Base-by-base conservation (phyloP, 345 rosid genomes). In the Acer campestre region DNA sequence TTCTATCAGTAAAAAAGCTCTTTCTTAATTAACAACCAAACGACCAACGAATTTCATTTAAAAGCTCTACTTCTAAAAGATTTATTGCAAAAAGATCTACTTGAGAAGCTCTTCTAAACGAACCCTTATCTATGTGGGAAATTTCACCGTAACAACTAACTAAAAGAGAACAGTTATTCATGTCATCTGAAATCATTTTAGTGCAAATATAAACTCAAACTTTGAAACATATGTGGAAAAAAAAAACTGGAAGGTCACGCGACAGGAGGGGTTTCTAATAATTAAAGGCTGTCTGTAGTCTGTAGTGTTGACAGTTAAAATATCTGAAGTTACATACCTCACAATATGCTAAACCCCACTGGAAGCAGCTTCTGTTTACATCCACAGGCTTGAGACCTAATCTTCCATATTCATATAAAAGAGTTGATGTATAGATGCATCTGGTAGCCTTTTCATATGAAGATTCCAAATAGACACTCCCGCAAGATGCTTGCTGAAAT, bases 371-470 rank as follows among this genome's bases (percentile, higher is more conserved):
- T 46, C 46, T 74, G 44, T 18, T 55, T 38, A 73, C 77, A 53
- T 75, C 78, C 53, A 71, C 78, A 22, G 76, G 79, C 77, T 71
- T 86, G 72, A 80, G 76, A 68, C 82, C 82, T 55, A 82, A 74
- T 25, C 78, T 83, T 55, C 81, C 79, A 56, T 82, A 80, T 71
- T 89, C 90, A 76, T 85, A 82, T 74, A 89, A 70, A 79, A 89
- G 83, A 10, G 90, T 87, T 25, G 90, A 89, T 40, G 85, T 65
- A 70, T 85, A 89, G 49, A 87, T 77, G 55, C 92, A 89, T 80
- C 86, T 66, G 22, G 83, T 53, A 64, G 84, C 89, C 83, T 81
- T 89, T 74, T 85, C 92, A 65, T 89, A 89, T 4, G 90, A 89
- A 56, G 89, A 87, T 76, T 84, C 89, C 71, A 89, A 70, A 29